These are phyloP conservation scores for Abortiporus biennis DNA, from an alignment of 1,284 basidiomycete genomes.

Conservation along the genomic window DNA sequence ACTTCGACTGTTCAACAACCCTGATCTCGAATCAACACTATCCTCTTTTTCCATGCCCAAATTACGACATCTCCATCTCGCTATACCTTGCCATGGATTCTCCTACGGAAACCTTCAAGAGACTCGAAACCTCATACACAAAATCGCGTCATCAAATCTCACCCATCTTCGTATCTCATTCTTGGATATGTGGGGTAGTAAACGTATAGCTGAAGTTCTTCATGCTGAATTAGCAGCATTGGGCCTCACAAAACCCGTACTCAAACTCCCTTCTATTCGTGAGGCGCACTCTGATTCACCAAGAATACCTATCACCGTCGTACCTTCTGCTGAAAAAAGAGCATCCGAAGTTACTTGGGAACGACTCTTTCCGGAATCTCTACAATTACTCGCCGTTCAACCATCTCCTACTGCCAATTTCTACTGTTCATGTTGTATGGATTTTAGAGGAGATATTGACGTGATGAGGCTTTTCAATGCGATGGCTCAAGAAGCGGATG, in stretches of 20 bases:
- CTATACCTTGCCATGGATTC: conserved; percentile 18
- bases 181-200: conserved; percentile 20
- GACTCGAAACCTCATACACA: conserved; percentile 16
- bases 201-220: conserved; percentile 16
- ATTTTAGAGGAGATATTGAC: conserved; percentile 19
- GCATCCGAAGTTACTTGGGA: conserved; percentile 20
- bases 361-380: conserved; percentile 14
- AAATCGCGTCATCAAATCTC: conserved; percentile 16
- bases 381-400: conserved; percentile 19
- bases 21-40: background rate
- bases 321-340: conserved; percentile 4
- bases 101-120: conserved; percentile 11
- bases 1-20: conserved; percentile 3
- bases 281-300: conserved; percentile 4
- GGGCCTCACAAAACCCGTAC: conserved; percentile 13
- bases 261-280: conserved; percentile 12
- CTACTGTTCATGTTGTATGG: conserved; percentile 24
- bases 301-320: conserved; percentile 8
- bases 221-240: conserved; percentile 22
- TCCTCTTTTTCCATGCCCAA: conserved; percentile 8
- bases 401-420: conserved; percentile 20
- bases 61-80: conserved; percentile 22
- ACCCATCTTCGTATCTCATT: conserved; percentile 24
- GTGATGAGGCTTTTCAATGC: conserved; percentile 21
- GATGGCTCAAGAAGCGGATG: conserved; percentile 16